These are phyloP conservation scores for Akebia trifoliata DNA, from an alignment of 164 flowering plant species.

Conservation along the genomic window DNA sequence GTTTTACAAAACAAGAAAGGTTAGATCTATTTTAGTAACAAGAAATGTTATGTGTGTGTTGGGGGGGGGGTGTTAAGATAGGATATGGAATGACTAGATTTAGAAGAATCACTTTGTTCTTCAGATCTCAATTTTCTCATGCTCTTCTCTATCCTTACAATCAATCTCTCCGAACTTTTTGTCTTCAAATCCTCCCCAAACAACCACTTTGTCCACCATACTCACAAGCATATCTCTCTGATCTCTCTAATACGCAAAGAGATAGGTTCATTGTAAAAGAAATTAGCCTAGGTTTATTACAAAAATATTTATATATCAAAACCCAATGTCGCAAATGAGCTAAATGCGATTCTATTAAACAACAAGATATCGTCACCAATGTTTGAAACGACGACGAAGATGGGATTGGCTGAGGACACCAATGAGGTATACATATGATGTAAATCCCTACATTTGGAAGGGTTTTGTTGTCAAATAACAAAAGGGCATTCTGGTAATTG, in stretches of 20 bases:
- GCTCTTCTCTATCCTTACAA: conserved; percentile 77
- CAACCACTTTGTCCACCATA: conserved; percentile 20
- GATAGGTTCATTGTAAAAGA: conserved; percentile 72
- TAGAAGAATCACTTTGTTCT: conserved; percentile 62
- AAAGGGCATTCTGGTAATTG: too few relatives aligned
- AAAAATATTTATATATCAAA: conserved; percentile 63
- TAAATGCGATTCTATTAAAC: too few relatives aligned
- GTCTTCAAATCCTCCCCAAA: conserved; percentile 63
- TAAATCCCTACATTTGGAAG: too few relatives aligned
- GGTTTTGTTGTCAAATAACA: too few relatives aligned
- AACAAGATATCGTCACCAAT: too few relatives aligned
- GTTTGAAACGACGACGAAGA: too few relatives aligned
- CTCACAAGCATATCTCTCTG: conserved; percentile 64
- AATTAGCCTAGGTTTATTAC: conserved; percentile 78
- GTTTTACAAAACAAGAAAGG: too few relatives aligned
- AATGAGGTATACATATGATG: too few relatives aligned
- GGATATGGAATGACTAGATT: conserved; percentile 96
- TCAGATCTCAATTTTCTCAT: conserved; percentile 71
- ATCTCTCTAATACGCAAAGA: conserved; percentile 71
- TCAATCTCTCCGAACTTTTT: conserved; percentile 84
- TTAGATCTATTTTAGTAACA: too few relatives aligned
- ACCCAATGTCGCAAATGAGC: conserved; percentile 64
- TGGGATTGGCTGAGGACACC: too few relatives aligned
- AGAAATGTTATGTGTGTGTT: too few relatives aligned
- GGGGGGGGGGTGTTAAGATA: too few relatives aligned